Evolutionary conservation across 495 filamentous ascomycete genomes (phyloP), one percentile per base, ranked within the genome.

Genomic region (Penicillium pancosmium): DNA sequence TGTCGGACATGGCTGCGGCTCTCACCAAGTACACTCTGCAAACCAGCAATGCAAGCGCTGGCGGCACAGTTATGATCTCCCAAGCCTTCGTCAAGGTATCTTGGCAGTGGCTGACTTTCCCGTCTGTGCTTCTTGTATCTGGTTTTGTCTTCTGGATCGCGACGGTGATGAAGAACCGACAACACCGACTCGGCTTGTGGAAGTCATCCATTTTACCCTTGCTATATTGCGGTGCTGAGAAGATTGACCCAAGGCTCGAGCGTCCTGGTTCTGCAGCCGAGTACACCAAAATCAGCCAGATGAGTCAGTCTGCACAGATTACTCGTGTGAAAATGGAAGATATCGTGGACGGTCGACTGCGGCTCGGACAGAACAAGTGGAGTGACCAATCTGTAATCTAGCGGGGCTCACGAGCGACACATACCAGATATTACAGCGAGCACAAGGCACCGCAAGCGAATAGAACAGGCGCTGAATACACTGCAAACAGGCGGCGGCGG

Each of bases 71-170:
- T 4, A 35, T 43, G 18, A 23, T 36, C 9, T n/a, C 57, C 9
- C 35, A 49, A 18, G 23, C 27, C 13, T 67, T 56, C 23, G 67
- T 69, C 23, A 16, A 19, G 16, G 67, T 61, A 23, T 36, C 36
- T 8, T 69, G 67, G 67, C 46, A 19, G 3, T 69, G 64, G 64
- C 40, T 69, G 16, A 55, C 61, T 11, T 63, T 64, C 27, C 64
- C 67, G 12, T 34, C 60, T 7, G 34, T 55, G 10, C 44, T 69
- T n/a, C 54, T 60, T 18, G 2, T 62, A 2, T 49, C 25, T 11
- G 63, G 52, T 5, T 55, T 67, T n/a, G 27, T 57, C 8, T 62
- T 69, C 21, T 50, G 64, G 41, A 35, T 36, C 18, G 2, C 27
- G 41, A 61, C 59, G 2, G 23, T 56, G 12, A 12, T 60, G 23